These are phyloP conservation scores for Boletus subparvulus DNA, from an alignment of 768 basidiomycete genomes.

Conservation along the genomic window DNA sequence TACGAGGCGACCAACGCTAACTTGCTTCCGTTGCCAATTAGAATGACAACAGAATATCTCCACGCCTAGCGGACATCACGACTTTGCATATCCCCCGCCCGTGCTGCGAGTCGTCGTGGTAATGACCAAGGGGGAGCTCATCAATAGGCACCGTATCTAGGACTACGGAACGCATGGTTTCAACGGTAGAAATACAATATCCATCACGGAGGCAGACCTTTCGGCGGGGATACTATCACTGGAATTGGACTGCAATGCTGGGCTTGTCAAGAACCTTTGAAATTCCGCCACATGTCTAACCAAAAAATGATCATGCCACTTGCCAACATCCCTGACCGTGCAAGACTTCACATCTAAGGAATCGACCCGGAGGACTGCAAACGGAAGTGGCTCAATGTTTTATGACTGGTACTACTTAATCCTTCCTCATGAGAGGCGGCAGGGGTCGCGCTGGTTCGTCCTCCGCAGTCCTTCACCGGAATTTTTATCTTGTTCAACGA, in stretches of 20 bases:
- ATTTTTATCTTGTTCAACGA: neutral
- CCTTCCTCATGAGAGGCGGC: too few species aligned
- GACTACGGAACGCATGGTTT: too few species aligned
- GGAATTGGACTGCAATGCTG: neutral
- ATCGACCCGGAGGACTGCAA: neutral
- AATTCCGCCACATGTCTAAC: too few species aligned
- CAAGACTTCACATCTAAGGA: neutral
- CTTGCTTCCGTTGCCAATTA: neutral
- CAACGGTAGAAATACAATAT: neutral
- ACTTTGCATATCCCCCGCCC: neutral
- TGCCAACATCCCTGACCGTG: neutral
- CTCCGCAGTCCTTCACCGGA: too few species aligned
- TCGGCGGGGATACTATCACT: constrained; percentile 7
- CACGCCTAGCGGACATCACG: neutral
- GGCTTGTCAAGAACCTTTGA: neutral
- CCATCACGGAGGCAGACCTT: neutral
- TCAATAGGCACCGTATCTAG: neutral
- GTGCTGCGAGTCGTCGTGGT: neutral
- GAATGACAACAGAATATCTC: neutral
- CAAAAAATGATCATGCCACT: too few species aligned
- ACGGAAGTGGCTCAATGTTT: neutral
- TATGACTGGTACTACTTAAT: neutral
- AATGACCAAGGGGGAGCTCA: neutral
- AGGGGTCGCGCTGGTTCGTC: neutral
- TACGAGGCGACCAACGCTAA: neutral